Conservation (phyloP, 805 yeast genomes). For the Candida michaelii region DNA sequence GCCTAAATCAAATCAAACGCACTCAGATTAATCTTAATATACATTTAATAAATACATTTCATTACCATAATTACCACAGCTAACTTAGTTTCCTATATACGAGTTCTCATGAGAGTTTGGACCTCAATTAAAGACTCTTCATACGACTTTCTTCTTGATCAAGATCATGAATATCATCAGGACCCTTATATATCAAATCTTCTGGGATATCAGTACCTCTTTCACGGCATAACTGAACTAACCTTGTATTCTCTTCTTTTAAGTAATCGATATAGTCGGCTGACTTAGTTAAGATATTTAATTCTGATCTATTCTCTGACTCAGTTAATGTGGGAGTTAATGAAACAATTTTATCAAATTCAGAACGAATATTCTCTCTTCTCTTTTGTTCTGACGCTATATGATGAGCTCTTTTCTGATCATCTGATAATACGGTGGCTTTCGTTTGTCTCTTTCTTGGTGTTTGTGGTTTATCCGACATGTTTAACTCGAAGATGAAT, state of each 20-base stretch:
- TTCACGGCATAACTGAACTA: constrained; percentile 41
- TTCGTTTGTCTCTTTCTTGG: constrained; percentile 23
- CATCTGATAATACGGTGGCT: constrained; percentile 32
- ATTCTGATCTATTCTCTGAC: constrained; percentile 79
- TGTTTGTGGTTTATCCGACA: constrained; percentile 4
- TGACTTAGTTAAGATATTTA: constrained; percentile 66
- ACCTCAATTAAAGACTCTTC: constrained; percentile 1
- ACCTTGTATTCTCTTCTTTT: constrained; percentile 47
- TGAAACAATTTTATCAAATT: constrained; percentile 72
- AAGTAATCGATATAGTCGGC: constrained; percentile 54
- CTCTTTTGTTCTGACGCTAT: constrained; percentile 86
- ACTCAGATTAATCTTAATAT: not conserved
- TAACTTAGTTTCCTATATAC: too few relatives aligned
- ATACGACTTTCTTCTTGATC: constrained; percentile 14
- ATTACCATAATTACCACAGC: not conserved
- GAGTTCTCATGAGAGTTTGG: too few relatives aligned
- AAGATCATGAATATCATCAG: constrained; percentile 19
- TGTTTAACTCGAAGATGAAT: not conserved
- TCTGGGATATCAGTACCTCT: constrained; percentile 45
- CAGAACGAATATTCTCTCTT: constrained; percentile 78
- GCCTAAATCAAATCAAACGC: too few relatives aligned
- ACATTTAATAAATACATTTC: not conserved
- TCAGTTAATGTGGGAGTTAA: constrained; percentile 70
- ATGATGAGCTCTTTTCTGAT: constrained; percentile 62
- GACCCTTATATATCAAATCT: constrained; percentile 33